Percentiles rank a stretch among this genome's conserved stretches.
Evolutionary conservation across 139 green algal species (phyloP).

Genomic region (Pleodorina starrii): DNA sequence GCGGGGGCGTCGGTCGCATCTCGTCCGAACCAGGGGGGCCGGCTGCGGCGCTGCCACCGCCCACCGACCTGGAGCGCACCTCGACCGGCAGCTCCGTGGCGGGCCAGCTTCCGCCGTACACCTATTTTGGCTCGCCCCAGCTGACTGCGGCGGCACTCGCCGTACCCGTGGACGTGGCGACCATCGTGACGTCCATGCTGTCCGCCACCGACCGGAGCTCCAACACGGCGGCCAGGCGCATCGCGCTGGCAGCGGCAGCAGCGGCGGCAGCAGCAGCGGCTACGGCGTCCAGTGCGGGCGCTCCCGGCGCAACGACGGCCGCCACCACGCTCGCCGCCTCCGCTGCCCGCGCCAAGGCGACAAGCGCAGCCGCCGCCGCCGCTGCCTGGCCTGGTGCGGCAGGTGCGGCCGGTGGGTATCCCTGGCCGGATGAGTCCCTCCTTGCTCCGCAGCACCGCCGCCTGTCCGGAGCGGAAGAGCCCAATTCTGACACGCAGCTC

Average conservation of each 20-base stretch:
- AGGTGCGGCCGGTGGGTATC: too few species aligned
- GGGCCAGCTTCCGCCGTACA: slow-evolving; percentile 27
- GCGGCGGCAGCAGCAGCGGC: background rate
- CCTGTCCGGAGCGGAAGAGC: too few species aligned
- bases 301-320: slow-evolving; percentile 21
- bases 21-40: too few species aligned
- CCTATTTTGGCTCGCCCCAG: slow-evolving; percentile 11
- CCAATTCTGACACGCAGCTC: slow-evolving; percentile 7
- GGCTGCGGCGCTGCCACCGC: too few species aligned
- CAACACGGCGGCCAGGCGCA: background rate
- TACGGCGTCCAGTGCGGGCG: background rate
- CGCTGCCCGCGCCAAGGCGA: background rate
- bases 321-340: slow-evolving; percentile 8
- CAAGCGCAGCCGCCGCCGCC: background rate
- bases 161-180: slow-evolving; percentile 6
- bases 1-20: too few species aligned
- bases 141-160: slow-evolving; percentile 35
- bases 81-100: background rate
- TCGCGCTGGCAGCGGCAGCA: slow-evolving; percentile 7
- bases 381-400: too few species aligned
- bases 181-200: background rate
- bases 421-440: too few species aligned
- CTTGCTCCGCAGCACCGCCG: too few species aligned
- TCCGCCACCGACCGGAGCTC: background rate
- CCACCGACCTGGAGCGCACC: background rate